Percentiles rank a stretch among this genome's conserved stretches.
Conservation (phyloP, 768 basidiomycete genomes). For the Boletus speciosus region DNA sequence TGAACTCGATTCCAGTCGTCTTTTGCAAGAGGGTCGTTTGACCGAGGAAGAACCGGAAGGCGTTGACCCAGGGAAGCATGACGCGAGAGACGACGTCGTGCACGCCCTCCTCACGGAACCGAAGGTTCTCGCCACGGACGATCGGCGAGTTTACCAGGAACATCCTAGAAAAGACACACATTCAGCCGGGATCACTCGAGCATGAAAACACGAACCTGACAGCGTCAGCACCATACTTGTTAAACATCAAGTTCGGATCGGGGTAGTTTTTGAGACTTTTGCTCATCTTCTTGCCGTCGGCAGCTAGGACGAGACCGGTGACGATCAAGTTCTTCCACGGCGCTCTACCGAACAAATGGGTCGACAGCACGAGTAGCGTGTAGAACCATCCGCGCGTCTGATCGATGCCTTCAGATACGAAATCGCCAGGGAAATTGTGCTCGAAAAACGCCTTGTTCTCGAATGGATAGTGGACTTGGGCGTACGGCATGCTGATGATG, state of each 20-base stretch:
- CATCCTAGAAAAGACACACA: slow-evolving; percentile 54
- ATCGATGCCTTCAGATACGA: slow-evolving; percentile 97
- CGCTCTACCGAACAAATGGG: slow-evolving; percentile 87
- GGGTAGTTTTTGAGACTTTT: slow-evolving; percentile 97
- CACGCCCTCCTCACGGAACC: slow-evolving; percentile 98
- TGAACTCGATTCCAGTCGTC: slow-evolving; percentile 69
- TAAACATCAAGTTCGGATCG: slow-evolving; percentile 87
- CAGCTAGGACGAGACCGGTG: slow-evolving; percentile 91
- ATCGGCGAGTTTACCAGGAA: slow-evolving; percentile 99
- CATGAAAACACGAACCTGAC: slow-evolving; percentile 54
- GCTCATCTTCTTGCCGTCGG: slow-evolving; percentile 99
- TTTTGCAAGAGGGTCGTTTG: slow-evolving; percentile 87
- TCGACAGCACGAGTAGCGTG: slow-evolving; percentile 92
- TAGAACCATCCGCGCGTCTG: slow-evolving; percentile 99
- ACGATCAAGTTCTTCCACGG: slow-evolving; percentile 99
- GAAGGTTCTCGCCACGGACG: slow-evolving; percentile 94
- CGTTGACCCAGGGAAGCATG: slow-evolving; percentile 96
- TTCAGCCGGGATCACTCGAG: not conserved
- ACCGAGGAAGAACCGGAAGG: slow-evolving; percentile 98
- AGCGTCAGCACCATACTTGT: slow-evolving; percentile 93
- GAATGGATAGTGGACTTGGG: slow-evolving; percentile 96
- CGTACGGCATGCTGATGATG: slow-evolving; percentile 88
- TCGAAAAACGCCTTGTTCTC: slow-evolving; percentile 92
- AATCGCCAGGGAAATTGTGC: slow-evolving; percentile 87
- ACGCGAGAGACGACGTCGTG: slow-evolving; percentile 96